Evolutionary conservation across 2,329 filamentous ascomycete genomes (phyloP), one percentile per base, ranked within the genome.

Genomic region (Clarireedia monteithiana): DNA sequence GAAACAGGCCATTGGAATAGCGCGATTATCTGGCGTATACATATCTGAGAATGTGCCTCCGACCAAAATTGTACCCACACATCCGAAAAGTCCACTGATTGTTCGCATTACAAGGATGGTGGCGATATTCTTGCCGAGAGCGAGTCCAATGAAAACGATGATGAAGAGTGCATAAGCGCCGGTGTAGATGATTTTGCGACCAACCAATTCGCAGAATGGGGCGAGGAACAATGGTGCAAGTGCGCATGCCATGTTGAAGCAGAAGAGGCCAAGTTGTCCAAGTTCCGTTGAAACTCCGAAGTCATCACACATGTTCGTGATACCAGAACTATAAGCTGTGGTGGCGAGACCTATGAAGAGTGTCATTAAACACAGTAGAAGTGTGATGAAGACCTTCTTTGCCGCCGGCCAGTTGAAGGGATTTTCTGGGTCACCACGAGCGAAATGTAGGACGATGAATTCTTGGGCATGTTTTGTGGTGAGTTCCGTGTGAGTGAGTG

Each of bases 41-140:
- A 95, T 83, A 66, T 96, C 91, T 46, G 86, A 85, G 51, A 96
- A 86, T 4, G 96, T 88, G 3, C 91, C 91, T n/a, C 91, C 91
- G 6, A 84, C 80, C 36, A 95, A 75, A 68, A 95, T 87, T 0
- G 91, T 82, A 0, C 84, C 81, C 2, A 90, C 72, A 57, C 80
- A 83, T 4, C 79, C 82, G 1, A 95, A 72, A 76, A 95, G 86
- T 4, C 87, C 89, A 27, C 53, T 55, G 4, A 88, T 80, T 3
- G 80, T 80, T 0, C 78, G 75, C 23, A 89, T 88, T 0, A 88
- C 74, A 4, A 86, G 88, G 65, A 87, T 91, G 2, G 84, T 82
- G 24, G 87, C 77, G 65, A 91, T 85, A 66, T 84, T 88, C 24
- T 76, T 67, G 58, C 89, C 82, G 63, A 89, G 91, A 1, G 94